A percentile compares a stretch with the other conserved stretches of the same genome.
Conservation (phyloP, 2,329 filamentous ascomycete species). For the Pleomassaria siparia region DNA sequence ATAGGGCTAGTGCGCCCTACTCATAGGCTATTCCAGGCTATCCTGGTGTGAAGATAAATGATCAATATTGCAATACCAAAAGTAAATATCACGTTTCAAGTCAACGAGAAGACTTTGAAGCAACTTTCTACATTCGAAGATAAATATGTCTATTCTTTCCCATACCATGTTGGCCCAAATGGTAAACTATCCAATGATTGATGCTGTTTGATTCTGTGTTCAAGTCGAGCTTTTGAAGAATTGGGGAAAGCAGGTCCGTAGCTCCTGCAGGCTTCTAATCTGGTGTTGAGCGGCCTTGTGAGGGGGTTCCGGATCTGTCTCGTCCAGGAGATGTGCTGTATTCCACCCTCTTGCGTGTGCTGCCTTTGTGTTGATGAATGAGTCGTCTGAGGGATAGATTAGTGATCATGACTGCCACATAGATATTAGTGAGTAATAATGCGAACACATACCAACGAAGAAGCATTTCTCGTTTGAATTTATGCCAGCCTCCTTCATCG, state of each 20-base stretch:
- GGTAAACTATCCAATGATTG: not conserved
- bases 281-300: constrained; percentile 71
- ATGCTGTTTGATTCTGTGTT: not conserved
- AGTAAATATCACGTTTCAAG: too few species aligned
- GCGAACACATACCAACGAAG: constrained; percentile 80
- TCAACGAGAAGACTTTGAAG: too few species aligned
- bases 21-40: too few species aligned
- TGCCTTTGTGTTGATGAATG: constrained; percentile 75
- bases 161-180: not conserved
- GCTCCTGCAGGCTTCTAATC: constrained; percentile 73
- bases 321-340: constrained; percentile 81
- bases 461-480: constrained; percentile 72
- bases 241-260: constrained; percentile 76
- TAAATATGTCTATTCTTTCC: too few species aligned
- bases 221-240: constrained; percentile 67
- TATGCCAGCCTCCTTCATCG: constrained; percentile 80
- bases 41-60: too few species aligned
- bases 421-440: too few species aligned
- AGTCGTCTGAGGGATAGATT: constrained; percentile 69
- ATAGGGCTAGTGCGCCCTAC: too few species aligned
- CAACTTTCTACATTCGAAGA: too few species aligned
- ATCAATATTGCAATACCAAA: too few species aligned
- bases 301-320: constrained; percentile 64
- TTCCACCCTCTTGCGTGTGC: constrained; percentile 84
- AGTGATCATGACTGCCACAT: constrained; percentile 6